These are phyloP conservation scores for Microbotryomycetes sp. DNA, from an alignment of 1,284 basidiomycete species.

Conservation along the genomic window DNA sequence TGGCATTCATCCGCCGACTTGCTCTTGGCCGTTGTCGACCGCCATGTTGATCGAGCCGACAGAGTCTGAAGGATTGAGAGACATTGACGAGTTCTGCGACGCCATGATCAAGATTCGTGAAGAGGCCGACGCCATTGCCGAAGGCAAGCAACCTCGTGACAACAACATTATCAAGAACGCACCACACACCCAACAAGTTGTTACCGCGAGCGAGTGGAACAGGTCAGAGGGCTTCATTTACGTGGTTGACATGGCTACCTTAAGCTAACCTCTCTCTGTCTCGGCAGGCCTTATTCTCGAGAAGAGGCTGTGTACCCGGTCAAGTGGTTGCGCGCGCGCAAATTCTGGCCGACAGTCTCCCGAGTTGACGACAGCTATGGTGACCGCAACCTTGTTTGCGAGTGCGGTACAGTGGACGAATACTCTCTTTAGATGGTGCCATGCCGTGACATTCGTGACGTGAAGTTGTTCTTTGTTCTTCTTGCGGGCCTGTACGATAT, in stretches of 20 bases:
- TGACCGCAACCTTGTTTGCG: conserved; percentile 64
- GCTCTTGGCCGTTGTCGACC: conserved; percentile 88
- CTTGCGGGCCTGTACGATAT: too few species aligned
- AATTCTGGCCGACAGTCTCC: conserved; percentile 89
- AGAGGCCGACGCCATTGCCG: conserved; percentile 80
- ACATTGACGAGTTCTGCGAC: conserved; percentile 90
- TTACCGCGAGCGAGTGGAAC: conserved; percentile 73
- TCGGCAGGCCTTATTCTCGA: conserved; percentile 68
- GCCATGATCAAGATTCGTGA: conserved; percentile 92
- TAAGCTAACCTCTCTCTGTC: not conserved
- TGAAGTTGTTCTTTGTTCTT: not conserved
- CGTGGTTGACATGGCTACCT: not conserved
- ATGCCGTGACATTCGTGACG: not conserved
- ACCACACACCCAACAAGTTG: conserved; percentile 74
- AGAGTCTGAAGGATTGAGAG: conserved; percentile 82
- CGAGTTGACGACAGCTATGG: conserved; percentile 87
- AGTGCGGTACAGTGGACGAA: conserved; percentile 83
- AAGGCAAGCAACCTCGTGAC: conserved; percentile 74
- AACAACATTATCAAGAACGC: conserved; percentile 91
- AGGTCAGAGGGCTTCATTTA: conserved; percentile 48
- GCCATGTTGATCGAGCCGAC: conserved; percentile 91
- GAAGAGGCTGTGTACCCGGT: conserved; percentile 77
- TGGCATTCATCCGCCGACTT: conserved; percentile 83
- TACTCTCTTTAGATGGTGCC: conserved; percentile 34
- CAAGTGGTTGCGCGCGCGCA: conserved; percentile 67